Evolutionary conservation across 805 yeast genomes (phyloP).

Genomic region (Teunomyces stri): DNA sequence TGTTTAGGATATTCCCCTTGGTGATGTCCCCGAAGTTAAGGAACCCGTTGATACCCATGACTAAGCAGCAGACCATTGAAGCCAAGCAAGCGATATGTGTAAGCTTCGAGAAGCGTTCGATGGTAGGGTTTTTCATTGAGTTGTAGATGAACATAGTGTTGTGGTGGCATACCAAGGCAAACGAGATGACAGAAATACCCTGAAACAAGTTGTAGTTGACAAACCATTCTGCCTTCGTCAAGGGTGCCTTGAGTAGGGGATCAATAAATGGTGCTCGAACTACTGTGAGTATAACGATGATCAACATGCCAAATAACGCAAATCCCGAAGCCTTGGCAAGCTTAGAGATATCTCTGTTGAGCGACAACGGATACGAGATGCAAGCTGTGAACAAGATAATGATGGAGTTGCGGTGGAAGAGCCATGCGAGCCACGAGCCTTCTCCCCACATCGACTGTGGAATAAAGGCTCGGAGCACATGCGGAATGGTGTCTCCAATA

Average conservation of each 20-base stretch:
- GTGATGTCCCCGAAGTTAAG: conserved; percentile 72
- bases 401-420: conserved; percentile 66
- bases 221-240: conserved; percentile 46
- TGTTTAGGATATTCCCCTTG: conserved; percentile 84
- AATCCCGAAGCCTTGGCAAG: conserved; percentile 84
- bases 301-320: conserved; percentile 80
- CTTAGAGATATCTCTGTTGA: conserved; percentile 76
- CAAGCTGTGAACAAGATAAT: conserved; percentile 67
- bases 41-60: conserved; percentile 79
- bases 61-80: conserved; percentile 73
- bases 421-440: conserved; percentile 40
- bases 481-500: conserved; percentile 94
- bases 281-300: conserved; percentile 72
- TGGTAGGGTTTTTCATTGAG: conserved; percentile 72
- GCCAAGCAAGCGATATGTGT: conserved; percentile 84
- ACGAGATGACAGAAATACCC: conserved; percentile 90
- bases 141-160: conserved; percentile 88
- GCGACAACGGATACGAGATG: conserved; percentile 79
- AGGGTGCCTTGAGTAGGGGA: conserved; percentile 44
- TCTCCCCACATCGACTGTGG: conserved; percentile 39
- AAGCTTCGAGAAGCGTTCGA: conserved; percentile 68
- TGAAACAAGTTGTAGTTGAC: conserved; percentile 71
- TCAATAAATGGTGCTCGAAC: conserved; percentile 67
- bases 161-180: conserved; percentile 95
- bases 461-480: conserved; percentile 69